Evolutionary conservation across 495 filamentous ascomycete genomes (phyloP).

Genomic region (Glarea lozoyensis): DNA sequence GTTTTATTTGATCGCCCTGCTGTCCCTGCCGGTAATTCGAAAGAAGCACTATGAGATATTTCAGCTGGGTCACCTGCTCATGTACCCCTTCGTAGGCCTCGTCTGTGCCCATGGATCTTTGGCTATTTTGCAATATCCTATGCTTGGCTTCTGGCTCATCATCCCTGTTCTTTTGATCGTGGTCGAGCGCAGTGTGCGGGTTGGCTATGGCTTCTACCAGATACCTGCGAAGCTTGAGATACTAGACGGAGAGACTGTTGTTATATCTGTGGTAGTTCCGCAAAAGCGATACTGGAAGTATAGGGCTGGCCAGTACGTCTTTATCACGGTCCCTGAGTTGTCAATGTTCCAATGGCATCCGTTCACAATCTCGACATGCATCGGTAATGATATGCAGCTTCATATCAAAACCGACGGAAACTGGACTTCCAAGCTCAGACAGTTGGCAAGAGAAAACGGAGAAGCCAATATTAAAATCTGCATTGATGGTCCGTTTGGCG

Average conservation of each 20-base stretch:
- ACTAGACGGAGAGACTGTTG: constrained; percentile 27
- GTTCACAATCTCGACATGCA: constrained; percentile 26
- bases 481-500: constrained; percentile 25
- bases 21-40: constrained; percentile 26
- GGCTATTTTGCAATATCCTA: constrained; percentile 26
- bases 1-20: constrained; percentile 23
- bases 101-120: constrained; percentile 26
- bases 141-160: constrained; percentile 32
- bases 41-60: constrained; percentile 28
- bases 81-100: constrained; percentile 30
- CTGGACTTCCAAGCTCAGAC: constrained; percentile 21
- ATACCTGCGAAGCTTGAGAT: constrained; percentile 22
- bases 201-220: constrained; percentile 22
- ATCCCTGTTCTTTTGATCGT: constrained; percentile 27
- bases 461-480: constrained; percentile 21
- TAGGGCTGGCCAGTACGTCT: constrained; percentile 30
- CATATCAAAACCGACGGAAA: constrained; percentile 28
- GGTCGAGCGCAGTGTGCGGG: constrained; percentile 20
- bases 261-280: constrained; percentile 23
- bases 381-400: constrained; percentile 21
- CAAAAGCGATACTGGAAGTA: constrained; percentile 25
- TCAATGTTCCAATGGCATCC: constrained; percentile 31
- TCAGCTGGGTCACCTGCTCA: constrained; percentile 29
- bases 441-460: constrained; percentile 4
- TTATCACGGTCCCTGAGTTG: constrained; percentile 27